Conservation (phyloP, 345 rosid genomes). For the Citrus mangshanensis region DNA sequence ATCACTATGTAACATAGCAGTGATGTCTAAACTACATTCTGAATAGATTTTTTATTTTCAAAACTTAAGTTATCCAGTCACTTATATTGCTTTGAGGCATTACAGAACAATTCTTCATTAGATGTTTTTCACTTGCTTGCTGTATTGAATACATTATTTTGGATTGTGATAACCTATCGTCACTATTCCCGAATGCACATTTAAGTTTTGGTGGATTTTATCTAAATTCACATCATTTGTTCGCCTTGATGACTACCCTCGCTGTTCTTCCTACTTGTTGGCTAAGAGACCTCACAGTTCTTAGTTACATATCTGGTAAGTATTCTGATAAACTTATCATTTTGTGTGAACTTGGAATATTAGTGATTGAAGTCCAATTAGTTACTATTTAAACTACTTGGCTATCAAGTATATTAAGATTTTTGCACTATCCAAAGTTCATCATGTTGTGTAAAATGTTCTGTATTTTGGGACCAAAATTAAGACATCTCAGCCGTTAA, state of each 20-base stretch:
- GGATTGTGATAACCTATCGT: constrained; percentile 84
- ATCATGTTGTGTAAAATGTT: neutral
- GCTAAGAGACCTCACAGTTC: constrained; percentile 84
- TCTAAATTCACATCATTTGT: constrained; percentile 56
- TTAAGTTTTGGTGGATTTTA: constrained; percentile 55
- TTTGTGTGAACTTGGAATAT: neutral
- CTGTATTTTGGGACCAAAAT: too few species aligned
- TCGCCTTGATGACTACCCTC: constrained; percentile 64
- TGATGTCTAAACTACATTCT: neutral
- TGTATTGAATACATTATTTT: constrained; percentile 87
- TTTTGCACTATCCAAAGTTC: neutral
- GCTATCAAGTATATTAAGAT: neutral
- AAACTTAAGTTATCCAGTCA: neutral
- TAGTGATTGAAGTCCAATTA: neutral
- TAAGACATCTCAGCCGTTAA: too few species aligned
- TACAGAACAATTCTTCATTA: neutral
- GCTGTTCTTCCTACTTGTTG: constrained; percentile 89
- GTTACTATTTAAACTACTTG: neutral
- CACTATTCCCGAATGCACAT: constrained; percentile 79
- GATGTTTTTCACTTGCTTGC: constrained; percentile 57
- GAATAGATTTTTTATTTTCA: neutral
- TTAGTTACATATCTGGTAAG: constrained; percentile 89
- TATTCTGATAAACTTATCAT: neutral
- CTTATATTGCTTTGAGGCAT: neutral
- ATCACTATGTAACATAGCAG: neutral